Evolutionary conservation across 73 alveolate species (phyloP), one percentile per base, ranked within the genome.

Genomic region (Symbiodinium pilosum): DNA sequence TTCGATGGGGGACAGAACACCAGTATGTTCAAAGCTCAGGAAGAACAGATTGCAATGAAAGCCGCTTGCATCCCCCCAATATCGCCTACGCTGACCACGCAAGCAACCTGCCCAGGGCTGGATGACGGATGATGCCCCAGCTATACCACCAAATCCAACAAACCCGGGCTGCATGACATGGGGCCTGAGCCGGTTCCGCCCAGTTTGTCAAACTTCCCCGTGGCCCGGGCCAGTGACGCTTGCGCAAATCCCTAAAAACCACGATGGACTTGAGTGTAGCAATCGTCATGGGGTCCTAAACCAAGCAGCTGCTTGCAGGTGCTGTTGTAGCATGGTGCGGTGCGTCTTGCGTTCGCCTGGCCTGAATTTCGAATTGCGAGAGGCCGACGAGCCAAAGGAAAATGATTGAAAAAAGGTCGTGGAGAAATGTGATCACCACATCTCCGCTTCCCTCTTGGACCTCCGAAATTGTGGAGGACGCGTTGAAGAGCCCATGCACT

Each of bases 391-490:
- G 77, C 77, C 77, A 59, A 59, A 59, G 77, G 77, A 59, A 59
- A 59, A 59, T 59, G 77, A 59, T 59, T 59, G 6, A 11, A 52
- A 59, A 12, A 59, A 16, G 77, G 77, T 59, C 77, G 77, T 6
- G 77, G 77, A 59, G 77, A 3, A 12, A 59, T 59, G 77, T 59
- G 77, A 59, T 59, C 77, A 59, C 77, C 77, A 59, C 77, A 59
- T 59, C 77, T 59, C 77, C 77, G 6, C 36, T 59, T 36, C 77
- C 77, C 32, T 28, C 32, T 59, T 20, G 8, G 32, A 18, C 77
- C 77, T 59, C 77, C 77, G 77, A 59, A 36, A 59, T 59, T 59
- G 77, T 59, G 77, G 77, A 59, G 77, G 77, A 59, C 77, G 77
- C 1, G 32, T 24, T 59, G 36, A 28, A 59, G 77, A 59, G 77